Conservation (phyloP, 306 rosid species). For the Pyrus betulifolia region DNA sequence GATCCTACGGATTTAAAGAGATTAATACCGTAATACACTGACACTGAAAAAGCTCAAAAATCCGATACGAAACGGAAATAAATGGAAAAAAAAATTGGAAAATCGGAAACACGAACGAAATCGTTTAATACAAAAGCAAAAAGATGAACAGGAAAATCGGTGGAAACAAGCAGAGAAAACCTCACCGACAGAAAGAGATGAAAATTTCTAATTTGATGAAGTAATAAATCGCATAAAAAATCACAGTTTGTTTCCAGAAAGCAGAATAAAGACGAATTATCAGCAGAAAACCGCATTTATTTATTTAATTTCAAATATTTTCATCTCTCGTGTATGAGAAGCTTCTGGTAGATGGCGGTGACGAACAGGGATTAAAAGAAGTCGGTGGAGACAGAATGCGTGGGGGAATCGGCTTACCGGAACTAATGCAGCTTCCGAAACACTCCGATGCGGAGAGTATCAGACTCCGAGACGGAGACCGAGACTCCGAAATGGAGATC, state of each 20-base stretch:
- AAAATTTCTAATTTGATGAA: constrained; percentile 5
- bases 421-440: constrained; percentile 24
- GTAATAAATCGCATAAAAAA: neutral
- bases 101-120: neutral
- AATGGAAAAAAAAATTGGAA: neutral
- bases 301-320: neutral
- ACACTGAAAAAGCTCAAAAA: neutral
- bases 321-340: neutral
- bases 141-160: constrained; percentile 1
- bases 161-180: constrained; percentile 7
- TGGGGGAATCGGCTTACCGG: constrained; percentile 40
- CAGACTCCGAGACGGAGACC: constrained; percentile 17
- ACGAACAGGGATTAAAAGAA: neutral
- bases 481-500: constrained; percentile 34
- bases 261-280: neutral
- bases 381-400: neutral
- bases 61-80: neutral
- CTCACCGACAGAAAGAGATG: constrained; percentile 42
- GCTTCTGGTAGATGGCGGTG: neutral
- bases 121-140: neutral
- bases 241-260: neutral
- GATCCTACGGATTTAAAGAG: constrained; percentile 15
- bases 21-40: neutral
- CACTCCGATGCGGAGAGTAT: neutral
- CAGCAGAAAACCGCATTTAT: neutral